Conservation (phyloP, 768 basidiomycete species). For the Auriscalpium microsporum region DNA sequence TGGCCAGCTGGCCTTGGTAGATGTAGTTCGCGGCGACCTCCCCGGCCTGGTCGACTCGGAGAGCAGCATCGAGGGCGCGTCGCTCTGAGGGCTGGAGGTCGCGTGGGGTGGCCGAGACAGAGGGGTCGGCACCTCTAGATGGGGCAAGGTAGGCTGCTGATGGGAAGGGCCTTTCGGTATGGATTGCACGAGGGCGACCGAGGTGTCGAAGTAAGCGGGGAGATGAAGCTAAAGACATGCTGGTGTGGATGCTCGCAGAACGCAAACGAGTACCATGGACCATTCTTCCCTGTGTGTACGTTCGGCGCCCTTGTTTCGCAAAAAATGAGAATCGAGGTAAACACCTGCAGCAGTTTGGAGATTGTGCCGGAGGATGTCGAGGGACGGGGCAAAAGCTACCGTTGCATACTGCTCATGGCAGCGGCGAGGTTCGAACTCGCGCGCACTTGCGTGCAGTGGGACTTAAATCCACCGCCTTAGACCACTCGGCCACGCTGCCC, state of each 20-base stretch:
- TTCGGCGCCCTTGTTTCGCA: too few species aligned
- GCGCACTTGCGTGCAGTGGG: conserved; percentile 77
- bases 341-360: too few species aligned
- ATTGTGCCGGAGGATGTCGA: too few species aligned
- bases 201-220: neutral
- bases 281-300: too few species aligned
- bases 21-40: conserved; percentile 96
- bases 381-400: too few species aligned
- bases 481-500: conserved; percentile 78
- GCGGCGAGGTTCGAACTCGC: conserved; percentile 88
- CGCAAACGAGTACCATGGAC: too few species aligned
- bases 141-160: conserved; percentile 45
- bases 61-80: conserved; percentile 47
- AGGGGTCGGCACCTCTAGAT: conserved; percentile 26
- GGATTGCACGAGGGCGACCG: neutral
- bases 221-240: too few species aligned
- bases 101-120: conserved; percentile 46
- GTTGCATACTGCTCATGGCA: conserved; percentile 36
- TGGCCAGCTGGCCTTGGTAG: conserved; percentile 77
- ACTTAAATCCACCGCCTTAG: conserved; percentile 91
- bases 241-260: too few species aligned
- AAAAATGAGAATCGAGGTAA: too few species aligned
- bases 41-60: conserved; percentile 93
- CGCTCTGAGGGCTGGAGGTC: conserved; percentile 43
- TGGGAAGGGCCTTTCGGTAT: conserved; percentile 14